Evolutionary conservation across 768 basidiomycete genomes (phyloP).

Genomic region (Tremella fuciformis): DNA sequence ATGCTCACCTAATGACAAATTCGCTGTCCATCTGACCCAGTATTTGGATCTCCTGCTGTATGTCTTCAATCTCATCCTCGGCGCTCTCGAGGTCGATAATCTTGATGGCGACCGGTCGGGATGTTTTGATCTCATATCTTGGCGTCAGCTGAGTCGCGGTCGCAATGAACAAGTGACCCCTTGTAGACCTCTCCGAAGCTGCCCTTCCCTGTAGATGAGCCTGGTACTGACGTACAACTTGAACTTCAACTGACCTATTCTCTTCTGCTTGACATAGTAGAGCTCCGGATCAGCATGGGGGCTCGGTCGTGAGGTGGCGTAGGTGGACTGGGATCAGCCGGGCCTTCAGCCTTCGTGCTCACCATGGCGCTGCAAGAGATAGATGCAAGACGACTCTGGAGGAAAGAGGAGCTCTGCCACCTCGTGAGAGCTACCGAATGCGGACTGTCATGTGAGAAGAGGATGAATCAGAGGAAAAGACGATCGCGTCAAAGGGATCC

Average conservation of each 20-base stretch:
- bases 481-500: no score
- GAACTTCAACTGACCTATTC: constrained; percentile 92
- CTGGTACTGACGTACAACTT: no score
- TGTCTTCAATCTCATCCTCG: constrained; percentile 99
- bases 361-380: background rate
- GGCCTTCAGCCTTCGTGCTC: background rate
- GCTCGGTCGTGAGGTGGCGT: constrained; percentile 13
- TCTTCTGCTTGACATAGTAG: constrained; percentile 93
- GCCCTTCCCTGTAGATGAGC: constrained; percentile 70
- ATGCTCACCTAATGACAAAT: constrained; percentile 84
- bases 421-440: background rate
- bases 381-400: constrained; percentile 1
- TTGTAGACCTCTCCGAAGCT: constrained; percentile 99
- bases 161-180: constrained; percentile 59
- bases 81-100: constrained; percentile 99
- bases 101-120: constrained; percentile 97
- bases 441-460: constrained; percentile 1
- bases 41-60: constrained; percentile 96
- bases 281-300: constrained; percentile 76
- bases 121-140: constrained; percentile 91
- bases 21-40: constrained; percentile 93
- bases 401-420: constrained; percentile 2
- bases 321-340: constrained; percentile 25
- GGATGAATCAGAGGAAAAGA: background rate
- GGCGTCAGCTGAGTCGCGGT: constrained; percentile 1